Percentiles rank a stretch among this genome's conserved stretches.
phyloP scores from a whole-genome alignment of 2,329 filamentous ascomycete species.

The Apiospora aurea region DNA sequence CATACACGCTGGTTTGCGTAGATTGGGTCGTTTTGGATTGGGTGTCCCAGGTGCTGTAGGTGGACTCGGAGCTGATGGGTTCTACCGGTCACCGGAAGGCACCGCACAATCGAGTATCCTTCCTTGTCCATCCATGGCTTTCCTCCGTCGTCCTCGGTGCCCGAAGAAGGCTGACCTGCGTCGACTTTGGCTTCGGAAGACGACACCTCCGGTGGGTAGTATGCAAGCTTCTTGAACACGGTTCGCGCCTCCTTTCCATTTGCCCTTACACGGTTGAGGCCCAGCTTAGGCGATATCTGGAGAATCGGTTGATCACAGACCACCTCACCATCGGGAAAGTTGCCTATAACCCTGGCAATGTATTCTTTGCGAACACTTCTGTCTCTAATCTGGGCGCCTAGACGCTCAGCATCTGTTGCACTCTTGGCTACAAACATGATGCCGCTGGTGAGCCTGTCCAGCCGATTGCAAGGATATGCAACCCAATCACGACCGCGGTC shows the following conservation, averaged over 20 bases:
- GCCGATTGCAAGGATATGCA: slow-evolving; percentile 82
- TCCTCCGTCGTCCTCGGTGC: slow-evolving; percentile 36
- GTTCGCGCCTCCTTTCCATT: slow-evolving; percentile 90
- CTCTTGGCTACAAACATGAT: slow-evolving; percentile 98
- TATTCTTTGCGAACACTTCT: slow-evolving; percentile 95
- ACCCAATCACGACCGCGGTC: slow-evolving; percentile 66
- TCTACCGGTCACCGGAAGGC: slow-evolving; percentile 88
- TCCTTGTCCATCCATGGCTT: slow-evolving; percentile 61
- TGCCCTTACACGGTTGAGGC: slow-evolving; percentile 91
- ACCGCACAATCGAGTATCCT: slow-evolving; percentile 94
- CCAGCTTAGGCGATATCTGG: slow-evolving; percentile 92
- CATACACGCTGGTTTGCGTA: slow-evolving; percentile 96
- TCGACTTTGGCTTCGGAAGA: slow-evolving; percentile 27
- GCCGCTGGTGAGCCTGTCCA: slow-evolving; percentile 91
- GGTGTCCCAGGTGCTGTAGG: slow-evolving; percentile 91
- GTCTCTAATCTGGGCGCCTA: slow-evolving; percentile 78
- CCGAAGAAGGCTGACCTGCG: slow-evolving; percentile 24
- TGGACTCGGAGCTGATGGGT: slow-evolving; percentile 97
- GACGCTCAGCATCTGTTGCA: slow-evolving; percentile 76
- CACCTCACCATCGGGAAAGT: slow-evolving; percentile 90
- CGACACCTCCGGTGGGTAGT: slow-evolving; percentile 61
- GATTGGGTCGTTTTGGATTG: slow-evolving; percentile 96
- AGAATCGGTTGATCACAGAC: slow-evolving; percentile 94
- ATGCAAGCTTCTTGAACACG: slow-evolving; percentile 91
- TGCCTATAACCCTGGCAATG: slow-evolving; percentile 85